These are phyloP conservation scores for Fraxinus velutina DNA, from an alignment of 305 asterid genomes.

Conservation along the genomic window DNA sequence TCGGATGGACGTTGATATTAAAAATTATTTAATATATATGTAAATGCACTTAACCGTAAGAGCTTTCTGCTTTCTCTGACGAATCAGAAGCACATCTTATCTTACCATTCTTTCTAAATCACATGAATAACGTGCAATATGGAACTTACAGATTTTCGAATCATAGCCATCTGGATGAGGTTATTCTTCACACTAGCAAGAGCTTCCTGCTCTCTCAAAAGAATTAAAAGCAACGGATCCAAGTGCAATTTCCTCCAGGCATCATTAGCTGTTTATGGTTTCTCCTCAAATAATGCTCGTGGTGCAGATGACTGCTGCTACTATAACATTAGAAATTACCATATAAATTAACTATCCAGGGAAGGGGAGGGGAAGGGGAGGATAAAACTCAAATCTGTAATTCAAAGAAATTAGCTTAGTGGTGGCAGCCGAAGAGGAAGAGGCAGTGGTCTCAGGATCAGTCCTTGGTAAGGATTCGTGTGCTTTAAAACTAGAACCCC, in stretches of 20 bases:
- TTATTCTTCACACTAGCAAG: constrained; percentile 87
- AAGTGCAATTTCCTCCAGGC: constrained; percentile 96
- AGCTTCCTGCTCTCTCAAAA: constrained; percentile 88
- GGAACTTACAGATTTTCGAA: constrained; percentile 76
- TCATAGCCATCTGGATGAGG: constrained; percentile 90
- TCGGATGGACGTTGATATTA: too few relatives aligned
- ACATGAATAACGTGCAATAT: background rate
- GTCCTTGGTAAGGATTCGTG: constrained; percentile 60
- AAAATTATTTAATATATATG: too few relatives aligned
- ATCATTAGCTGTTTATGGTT: constrained; percentile 83
- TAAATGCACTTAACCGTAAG: too few relatives aligned
- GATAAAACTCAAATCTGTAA: background rate
- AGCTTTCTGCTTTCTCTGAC: too few relatives aligned
- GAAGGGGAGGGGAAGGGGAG: too few relatives aligned
- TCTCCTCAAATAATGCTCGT: constrained; percentile 87
- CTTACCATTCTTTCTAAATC: background rate
- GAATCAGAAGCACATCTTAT: background rate
- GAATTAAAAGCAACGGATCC: constrained; percentile 86
- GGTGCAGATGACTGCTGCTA: constrained; percentile 50
- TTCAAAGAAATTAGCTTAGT: constrained; percentile 32
- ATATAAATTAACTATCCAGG: constrained; percentile 15
- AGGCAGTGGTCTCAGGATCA: constrained; percentile 41
- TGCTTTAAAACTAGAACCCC: constrained; percentile 68
- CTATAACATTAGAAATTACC: constrained; percentile 22
- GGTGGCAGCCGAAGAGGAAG: constrained; percentile 46